Evolutionary conservation across 148 eudicot species (phyloP).

Genomic region (Mesembryanthemum crystallinum): DNA sequence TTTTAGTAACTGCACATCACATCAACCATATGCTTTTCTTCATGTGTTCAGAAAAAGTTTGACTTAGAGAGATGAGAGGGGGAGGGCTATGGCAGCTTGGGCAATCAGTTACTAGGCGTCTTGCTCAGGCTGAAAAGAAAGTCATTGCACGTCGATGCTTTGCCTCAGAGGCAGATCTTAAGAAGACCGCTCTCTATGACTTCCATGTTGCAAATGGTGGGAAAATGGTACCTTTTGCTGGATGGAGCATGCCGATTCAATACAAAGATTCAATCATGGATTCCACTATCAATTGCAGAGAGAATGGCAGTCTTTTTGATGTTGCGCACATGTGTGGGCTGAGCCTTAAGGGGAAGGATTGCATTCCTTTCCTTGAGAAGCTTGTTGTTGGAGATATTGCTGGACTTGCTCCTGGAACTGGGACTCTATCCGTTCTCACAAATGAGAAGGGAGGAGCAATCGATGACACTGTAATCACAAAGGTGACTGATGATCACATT

Average conservation of each 20-base stretch:
- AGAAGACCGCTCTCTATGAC: conserved; percentile 79
- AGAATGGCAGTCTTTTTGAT: conserved; percentile 88
- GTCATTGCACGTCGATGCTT: conserved; percentile 58
- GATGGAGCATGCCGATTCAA: conserved; percentile 99
- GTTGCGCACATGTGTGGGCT: conserved; percentile 96
- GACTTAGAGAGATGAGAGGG: conserved; percentile 63
- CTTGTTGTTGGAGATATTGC: conserved; percentile 94
- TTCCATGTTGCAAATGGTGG: conserved; percentile 89
- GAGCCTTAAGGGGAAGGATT: conserved; percentile 84
- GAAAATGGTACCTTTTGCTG: conserved; percentile 99
- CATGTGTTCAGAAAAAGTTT: conserved; percentile 24
- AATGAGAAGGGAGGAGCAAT: conserved; percentile 96
- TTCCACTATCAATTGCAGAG: conserved; percentile 83
- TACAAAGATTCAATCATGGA: conserved; percentile 99
- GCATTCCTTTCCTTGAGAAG: conserved; percentile 85
- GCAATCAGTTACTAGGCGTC: conserved; percentile 83
- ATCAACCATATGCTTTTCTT: neutral
- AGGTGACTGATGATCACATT: conserved; percentile 79
- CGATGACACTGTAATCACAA: conserved; percentile 92
- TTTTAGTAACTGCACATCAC: neutral
- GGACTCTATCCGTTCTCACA: conserved; percentile 81
- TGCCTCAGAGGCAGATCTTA: conserved; percentile 75
- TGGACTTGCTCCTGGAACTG: conserved; percentile 81
- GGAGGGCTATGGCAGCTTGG: conserved; percentile 94
- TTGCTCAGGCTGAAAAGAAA: conserved; percentile 75